Conservation (phyloP, 306 rosid genomes). For the Glycine latifolia region DNA sequence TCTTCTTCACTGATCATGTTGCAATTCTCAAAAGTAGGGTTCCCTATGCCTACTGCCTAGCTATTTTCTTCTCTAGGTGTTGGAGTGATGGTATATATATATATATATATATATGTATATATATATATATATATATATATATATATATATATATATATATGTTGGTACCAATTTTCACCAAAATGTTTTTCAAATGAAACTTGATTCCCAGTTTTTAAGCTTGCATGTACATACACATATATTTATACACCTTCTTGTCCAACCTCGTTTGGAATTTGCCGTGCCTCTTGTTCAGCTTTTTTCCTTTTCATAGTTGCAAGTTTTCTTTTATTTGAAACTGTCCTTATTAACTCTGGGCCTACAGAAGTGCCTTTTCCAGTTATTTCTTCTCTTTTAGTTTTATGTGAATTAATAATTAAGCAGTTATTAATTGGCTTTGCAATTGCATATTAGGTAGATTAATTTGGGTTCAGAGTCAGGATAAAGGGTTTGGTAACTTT, state of each 20-base stretch:
- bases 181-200: slow-evolving; percentile 2
- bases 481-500: neutral
- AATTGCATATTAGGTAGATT: neutral
- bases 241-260: neutral
- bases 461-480: neutral
- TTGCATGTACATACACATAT: neutral
- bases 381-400: slow-evolving; percentile 6
- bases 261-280: too few relatives aligned
- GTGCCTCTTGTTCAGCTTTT: neutral
- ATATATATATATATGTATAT: neutral
- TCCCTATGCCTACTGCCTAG: neutral
- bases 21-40: slow-evolving; percentile 36
- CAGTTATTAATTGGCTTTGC: neutral
- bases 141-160: neutral
- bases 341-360: neutral
- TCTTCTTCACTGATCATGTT: neutral
- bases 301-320: neutral
- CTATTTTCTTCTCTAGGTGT: slow-evolving; percentile 5
- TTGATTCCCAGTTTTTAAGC: slow-evolving; percentile 26
- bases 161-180: neutral
- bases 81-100: slow-evolving; percentile 1
- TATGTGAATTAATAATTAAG: neutral
- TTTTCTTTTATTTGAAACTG: neutral
- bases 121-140: neutral
- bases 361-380: neutral